A percentile compares a stretch with the other conserved stretches of the same genome.
Conservation (phyloP, 1,284 basidiomycete genomes). For the Cutaneotrichosporon daszewskae region DNA sequence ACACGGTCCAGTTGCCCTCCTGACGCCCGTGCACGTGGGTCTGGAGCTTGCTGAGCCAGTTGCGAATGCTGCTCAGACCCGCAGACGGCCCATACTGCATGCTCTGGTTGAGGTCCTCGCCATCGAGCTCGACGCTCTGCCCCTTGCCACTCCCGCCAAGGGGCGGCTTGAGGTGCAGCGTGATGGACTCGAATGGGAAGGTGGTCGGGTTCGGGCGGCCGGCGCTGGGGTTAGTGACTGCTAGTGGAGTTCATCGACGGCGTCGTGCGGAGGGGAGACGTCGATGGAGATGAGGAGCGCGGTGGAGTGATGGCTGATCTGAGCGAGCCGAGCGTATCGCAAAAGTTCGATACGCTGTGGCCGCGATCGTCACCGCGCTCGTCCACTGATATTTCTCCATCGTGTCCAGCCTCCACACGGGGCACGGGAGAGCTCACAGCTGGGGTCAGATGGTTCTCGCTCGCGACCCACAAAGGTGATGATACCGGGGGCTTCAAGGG, state of each 20-base stretch:
- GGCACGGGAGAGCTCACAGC: no score
- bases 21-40: conserved; percentile 56
- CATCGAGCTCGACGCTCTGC: conserved; percentile 54
- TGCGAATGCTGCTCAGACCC: conserved; percentile 59
- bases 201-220: conserved; percentile 75
- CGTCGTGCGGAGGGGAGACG: background rate
- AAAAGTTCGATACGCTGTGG: no score
- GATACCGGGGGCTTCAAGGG: conserved; percentile 72
- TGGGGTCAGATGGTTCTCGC: background rate
- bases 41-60: conserved; percentile 66
- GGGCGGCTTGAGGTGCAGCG: conserved; percentile 51
- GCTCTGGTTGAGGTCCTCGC: conserved; percentile 57
- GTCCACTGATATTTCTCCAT: no score
- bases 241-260: background rate
- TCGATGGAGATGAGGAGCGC: no score
- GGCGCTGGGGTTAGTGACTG: conserved; percentile 37
- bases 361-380: no score
- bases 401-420: no score
- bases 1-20: conserved; percentile 61
- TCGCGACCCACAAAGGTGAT: conserved; percentile 63
- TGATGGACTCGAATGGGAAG: conserved; percentile 79
- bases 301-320: no score
- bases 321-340: no score
- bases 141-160: conserved; percentile 43
- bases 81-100: conserved; percentile 74